These are phyloP conservation scores for Psophocarpus tetragonolobus DNA, from an alignment of 306 rosid species.

Conservation along the genomic window DNA sequence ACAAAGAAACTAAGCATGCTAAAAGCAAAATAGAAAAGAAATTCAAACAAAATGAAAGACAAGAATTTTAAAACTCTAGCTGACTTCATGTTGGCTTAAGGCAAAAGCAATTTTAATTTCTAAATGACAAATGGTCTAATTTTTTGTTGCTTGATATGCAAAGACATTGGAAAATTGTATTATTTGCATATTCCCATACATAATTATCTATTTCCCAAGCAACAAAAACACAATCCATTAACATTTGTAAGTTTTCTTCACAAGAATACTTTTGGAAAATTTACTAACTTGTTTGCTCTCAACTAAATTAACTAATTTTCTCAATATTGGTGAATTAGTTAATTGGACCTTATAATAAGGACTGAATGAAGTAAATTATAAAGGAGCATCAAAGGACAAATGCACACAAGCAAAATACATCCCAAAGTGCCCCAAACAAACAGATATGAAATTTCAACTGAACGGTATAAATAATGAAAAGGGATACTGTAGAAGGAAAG, in stretches of 20 bases:
- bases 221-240: too few species aligned
- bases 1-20: background rate
- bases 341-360: too few species aligned
- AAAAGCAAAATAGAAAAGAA: background rate
- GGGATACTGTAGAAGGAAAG: constrained; percentile 4
- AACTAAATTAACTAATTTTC: too few species aligned
- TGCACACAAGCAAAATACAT: background rate
- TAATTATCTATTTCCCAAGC: too few species aligned
- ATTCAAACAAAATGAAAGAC: background rate
- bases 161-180: too few species aligned
- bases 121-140: too few species aligned
- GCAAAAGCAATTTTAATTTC: background rate
- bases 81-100: constrained; percentile 17
- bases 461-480: background rate
- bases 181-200: too few species aligned
- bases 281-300: too few species aligned
- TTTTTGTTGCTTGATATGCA: too few species aligned
- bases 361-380: background rate
- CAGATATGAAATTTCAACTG: background rate
- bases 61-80: background rate
- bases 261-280: too few species aligned
- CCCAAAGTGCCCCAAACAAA: constrained; percentile 14
- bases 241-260: too few species aligned
- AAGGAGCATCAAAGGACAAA: background rate
- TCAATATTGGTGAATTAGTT: too few species aligned